A percentile compares a stretch with the other conserved stretches of the same genome.
These are phyloP conservation scores for Pseudogymnoascus verrucosus DNA, from an alignment of 2,329 filamentous ascomycete genomes.

Conservation along the genomic window DNA sequence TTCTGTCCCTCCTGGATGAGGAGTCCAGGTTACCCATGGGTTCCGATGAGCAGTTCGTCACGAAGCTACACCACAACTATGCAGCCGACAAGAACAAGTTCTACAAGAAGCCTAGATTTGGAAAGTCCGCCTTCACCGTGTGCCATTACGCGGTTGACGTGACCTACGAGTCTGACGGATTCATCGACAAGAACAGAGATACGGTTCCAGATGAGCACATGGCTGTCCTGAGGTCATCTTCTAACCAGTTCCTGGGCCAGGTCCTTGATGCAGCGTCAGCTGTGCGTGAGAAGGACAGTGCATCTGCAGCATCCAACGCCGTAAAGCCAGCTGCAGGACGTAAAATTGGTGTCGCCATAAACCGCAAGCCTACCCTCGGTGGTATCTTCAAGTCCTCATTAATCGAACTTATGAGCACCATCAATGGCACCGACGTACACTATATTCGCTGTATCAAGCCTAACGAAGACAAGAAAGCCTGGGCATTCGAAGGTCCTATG, in stretches of 20 bases:
- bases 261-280: slow-evolving; percentile 79
- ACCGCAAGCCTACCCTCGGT: slow-evolving; percentile 92
- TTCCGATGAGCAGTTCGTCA: slow-evolving; percentile 93
- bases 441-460: slow-evolving; percentile 99
- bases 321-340: slow-evolving; percentile 74
- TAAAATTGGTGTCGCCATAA: slow-evolving; percentile 84
- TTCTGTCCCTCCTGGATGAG: slow-evolving; percentile 87
- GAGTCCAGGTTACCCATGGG: slow-evolving; percentile 96
- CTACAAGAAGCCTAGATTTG: slow-evolving; percentile 97
- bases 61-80: slow-evolving; percentile 92
- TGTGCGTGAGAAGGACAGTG: slow-evolving; percentile 81
- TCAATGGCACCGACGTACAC: slow-evolving; percentile 96
- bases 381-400: slow-evolving; percentile 98
- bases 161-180: slow-evolving; percentile 96
- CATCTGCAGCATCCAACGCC: slow-evolving; percentile 56
- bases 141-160: slow-evolving; percentile 98
- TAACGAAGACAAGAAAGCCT: slow-evolving; percentile 91
- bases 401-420: slow-evolving; percentile 96
- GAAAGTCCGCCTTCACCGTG: slow-evolving; percentile 94
- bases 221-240: slow-evolving; percentile 78
- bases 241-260: slow-evolving; percentile 74
- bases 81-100: slow-evolving; percentile 85
- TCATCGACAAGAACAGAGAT: slow-evolving; percentile 99
- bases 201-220: slow-evolving; percentile 98
- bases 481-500: slow-evolving; percentile 99